Evolutionary conservation across 2,329 filamentous ascomycete species (phyloP).

Genomic region (Ascochyta viciae-villosae): DNA sequence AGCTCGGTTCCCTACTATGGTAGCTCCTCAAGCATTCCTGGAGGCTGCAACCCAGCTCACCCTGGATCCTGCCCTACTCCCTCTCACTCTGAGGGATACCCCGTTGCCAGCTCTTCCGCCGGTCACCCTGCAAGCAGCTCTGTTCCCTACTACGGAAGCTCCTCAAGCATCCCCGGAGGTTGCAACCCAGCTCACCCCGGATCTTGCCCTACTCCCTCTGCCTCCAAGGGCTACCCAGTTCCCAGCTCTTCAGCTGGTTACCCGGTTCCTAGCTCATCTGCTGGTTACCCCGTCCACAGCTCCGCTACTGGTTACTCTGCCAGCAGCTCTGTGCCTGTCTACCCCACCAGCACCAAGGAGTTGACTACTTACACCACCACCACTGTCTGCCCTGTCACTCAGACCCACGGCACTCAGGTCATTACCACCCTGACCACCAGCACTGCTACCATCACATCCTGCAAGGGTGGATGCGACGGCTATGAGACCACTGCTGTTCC

Average conservation of each 20-base stretch:
- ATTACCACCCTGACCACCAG: conserved; percentile 43
- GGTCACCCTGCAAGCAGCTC: too few relatives aligned
- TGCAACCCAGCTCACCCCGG: too few relatives aligned
- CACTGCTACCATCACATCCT: conserved; percentile 49
- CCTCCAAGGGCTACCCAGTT: too few relatives aligned
- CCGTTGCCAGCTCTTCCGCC: too few relatives aligned
- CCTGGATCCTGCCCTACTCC: too few relatives aligned
- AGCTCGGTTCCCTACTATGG: background rate
- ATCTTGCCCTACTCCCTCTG: too few relatives aligned
- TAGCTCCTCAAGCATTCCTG: background rate
- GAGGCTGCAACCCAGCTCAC: too few relatives aligned
- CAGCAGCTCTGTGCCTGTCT: conserved; percentile 4
- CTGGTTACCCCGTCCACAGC: background rate
- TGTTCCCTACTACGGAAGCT: too few relatives aligned
- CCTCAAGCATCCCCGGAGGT: too few relatives aligned
- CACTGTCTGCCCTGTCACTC: conserved; percentile 30
- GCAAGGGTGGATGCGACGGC: conserved; percentile 45
- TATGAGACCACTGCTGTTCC: conserved; percentile 11
- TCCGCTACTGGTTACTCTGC: conserved; percentile 17
- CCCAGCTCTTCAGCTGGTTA: conserved; percentile 6
- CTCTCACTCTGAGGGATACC: too few relatives aligned
- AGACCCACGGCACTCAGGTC: conserved; percentile 25
- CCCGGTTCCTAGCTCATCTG: background rate
- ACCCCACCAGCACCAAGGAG: conserved; percentile 24
- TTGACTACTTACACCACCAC: conserved; percentile 38